phyloP scores from a whole-genome alignment of 257 asterid genomes.

The Penstemon barbatus region DNA sequence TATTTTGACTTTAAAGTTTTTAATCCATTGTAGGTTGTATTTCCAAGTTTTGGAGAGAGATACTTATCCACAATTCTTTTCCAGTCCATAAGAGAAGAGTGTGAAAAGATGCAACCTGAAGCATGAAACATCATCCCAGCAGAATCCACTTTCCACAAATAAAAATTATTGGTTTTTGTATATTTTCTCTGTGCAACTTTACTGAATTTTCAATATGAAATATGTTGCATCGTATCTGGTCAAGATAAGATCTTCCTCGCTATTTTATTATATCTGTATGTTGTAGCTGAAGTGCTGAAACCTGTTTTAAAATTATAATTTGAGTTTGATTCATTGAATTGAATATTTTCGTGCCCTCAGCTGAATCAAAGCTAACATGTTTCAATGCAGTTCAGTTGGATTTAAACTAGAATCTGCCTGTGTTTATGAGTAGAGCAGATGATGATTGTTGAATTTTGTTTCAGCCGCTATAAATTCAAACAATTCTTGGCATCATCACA shows the following conservation, averaged over 20 bases:
- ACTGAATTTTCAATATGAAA: not conserved
- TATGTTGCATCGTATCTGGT: not conserved
- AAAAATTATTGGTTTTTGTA: not conserved
- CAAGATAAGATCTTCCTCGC: not conserved
- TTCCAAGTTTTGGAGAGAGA: constrained; percentile 96
- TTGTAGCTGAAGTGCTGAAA: not conserved
- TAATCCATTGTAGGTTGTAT: constrained; percentile 62
- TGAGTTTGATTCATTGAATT: not conserved
- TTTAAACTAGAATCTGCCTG: no score
- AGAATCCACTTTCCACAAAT: not conserved
- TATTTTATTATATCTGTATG: not conserved
- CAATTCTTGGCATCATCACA: no score
- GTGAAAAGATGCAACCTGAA: constrained; percentile 87
- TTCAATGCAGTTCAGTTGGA: no score
- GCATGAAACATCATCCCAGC: constrained; percentile 33
- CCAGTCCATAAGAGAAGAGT: constrained; percentile 90
- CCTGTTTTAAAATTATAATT: not conserved
- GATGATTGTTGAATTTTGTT: no score
- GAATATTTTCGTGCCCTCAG: not conserved
- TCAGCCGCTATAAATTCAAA: no score
- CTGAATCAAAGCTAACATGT: no score
- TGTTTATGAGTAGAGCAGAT: no score
- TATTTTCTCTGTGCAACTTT: not conserved
- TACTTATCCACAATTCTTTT: constrained; percentile 84
- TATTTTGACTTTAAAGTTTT: constrained; percentile 2